These are phyloP conservation scores for Trifolium fragiferum DNA, from an alignment of 306 rosid species.

Conservation along the genomic window DNA sequence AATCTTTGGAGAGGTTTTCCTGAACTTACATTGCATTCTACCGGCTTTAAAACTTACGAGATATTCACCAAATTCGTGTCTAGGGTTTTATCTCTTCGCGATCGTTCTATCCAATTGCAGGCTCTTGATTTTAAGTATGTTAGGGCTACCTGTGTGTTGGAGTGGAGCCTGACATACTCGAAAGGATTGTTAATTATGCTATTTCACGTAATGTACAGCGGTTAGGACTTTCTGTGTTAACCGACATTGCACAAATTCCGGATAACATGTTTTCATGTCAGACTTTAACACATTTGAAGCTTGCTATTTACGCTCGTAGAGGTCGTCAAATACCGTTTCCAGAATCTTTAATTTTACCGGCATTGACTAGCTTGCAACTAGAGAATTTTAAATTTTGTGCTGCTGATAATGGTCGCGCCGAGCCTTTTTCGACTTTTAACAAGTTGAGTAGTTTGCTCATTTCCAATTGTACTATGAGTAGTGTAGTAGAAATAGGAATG, in stretches of 20 bases:
- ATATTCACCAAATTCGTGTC: conserved; percentile 23
- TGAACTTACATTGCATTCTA: neutral
- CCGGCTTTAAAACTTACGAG: neutral
- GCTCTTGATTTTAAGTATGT: conserved; percentile 16
- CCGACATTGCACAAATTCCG: neutral
- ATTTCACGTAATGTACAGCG: conserved; percentile 26
- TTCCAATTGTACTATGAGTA: neutral
- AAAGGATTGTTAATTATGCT: conserved; percentile 10
- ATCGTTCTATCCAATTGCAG: neutral
- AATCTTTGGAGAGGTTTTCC: neutral
- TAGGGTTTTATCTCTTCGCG: neutral
- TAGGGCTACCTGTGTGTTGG: neutral
- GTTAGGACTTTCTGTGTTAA: neutral
- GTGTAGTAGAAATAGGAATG: neutral
- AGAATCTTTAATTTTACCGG: neutral
- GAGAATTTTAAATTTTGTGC: neutral
- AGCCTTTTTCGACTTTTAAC: conserved; percentile 12
- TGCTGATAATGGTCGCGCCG: neutral
- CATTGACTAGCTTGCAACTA: conserved; percentile 26
- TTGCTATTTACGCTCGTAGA: neutral
- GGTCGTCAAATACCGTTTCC: neutral
- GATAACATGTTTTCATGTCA: neutral
- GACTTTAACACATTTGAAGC: conserved; percentile 30
- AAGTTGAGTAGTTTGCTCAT: conserved; percentile 23
- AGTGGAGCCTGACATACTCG: neutral